These are phyloP conservation scores for Phoma herbarum DNA, from an alignment of 2,329 filamentous ascomycete species.

Conservation along the genomic window DNA sequence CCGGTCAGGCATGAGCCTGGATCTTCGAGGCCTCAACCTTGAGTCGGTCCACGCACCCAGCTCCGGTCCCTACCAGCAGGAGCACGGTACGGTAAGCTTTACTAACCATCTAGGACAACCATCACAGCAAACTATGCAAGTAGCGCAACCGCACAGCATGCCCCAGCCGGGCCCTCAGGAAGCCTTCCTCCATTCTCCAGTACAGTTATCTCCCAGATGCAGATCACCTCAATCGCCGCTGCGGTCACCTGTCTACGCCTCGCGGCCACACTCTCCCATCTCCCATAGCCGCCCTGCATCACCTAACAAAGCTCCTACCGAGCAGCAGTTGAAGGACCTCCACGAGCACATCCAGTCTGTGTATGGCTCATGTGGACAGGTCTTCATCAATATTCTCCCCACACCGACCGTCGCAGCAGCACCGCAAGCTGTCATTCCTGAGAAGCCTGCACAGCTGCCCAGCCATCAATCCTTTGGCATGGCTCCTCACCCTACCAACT, in stretches of 20 bases:
- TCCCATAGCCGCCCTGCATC: slow-evolving; percentile 45
- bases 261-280: slow-evolving; percentile 42
- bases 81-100: slow-evolving; percentile 63
- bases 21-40: slow-evolving; percentile 69
- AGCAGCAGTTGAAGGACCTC: slow-evolving; percentile 54
- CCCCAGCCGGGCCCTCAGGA: slow-evolving; percentile 74
- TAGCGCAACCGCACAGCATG: slow-evolving; percentile 88
- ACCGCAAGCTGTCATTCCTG: slow-evolving; percentile 58
- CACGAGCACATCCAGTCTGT: slow-evolving; percentile 56
- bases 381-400: slow-evolving; percentile 61
- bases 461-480: slow-evolving; percentile 60
- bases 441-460: slow-evolving; percentile 51
- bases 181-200: slow-evolving; percentile 50
- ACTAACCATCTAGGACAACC: slow-evolving; percentile 66
- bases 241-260: slow-evolving; percentile 46
- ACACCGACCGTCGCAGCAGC: slow-evolving; percentile 60
- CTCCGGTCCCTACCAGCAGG: slow-evolving; percentile 56
- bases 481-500: slow-evolving; percentile 66
- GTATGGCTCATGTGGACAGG: slow-evolving; percentile 53
- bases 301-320: slow-evolving; percentile 47
- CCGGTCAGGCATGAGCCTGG: slow-evolving; percentile 85
- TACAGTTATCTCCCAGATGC: slow-evolving; percentile 49
- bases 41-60: slow-evolving; percentile 46
- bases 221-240: slow-evolving; percentile 48
- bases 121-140: slow-evolving; percentile 83